Evolutionary conservation across 129 eudicot genomes (phyloP), one percentile per base, ranked within the genome.

Genomic region (Apium graveolens): DNA sequence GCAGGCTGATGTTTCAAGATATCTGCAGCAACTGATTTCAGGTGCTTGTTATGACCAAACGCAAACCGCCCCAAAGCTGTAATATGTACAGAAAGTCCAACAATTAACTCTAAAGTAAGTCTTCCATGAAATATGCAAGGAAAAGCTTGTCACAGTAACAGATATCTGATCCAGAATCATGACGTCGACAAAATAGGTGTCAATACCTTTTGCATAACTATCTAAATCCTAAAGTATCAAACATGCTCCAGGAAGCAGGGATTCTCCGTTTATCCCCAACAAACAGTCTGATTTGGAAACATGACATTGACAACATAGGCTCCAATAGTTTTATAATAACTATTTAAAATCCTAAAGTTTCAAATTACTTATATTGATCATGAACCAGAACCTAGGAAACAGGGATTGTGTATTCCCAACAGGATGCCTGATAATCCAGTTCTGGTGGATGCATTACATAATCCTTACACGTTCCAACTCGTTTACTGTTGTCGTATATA

Each of bases 51-150:
- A 86, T 95, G 97, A 78, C 96, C 96, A 82, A 92, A 92, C 8
- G 99, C 96, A 86, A 95, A 95, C 35, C 99, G 96, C 11, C 96
- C 85, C 76, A 95, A 80, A 84, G 99, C 99, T 95, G 98, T 81
- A 82, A 57, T 57, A 57, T 53, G 66, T 18, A 95, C 2, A 24
- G 2, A 5, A 49, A 18, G 60, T 21, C 2, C 31, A n/a, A n/a
- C 27, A n/a, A 57, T 24, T 57, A 57, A 57, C 5, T 57, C 16
- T 57, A 57, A 57, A 57, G 11, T n/a, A 57, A 57, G 66, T 57
- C 66, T 8, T 57, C 66, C 32, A 10, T 1, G 29, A 57, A 2
- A 9, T 26, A n/a, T 57, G 32, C 66, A 57, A n/a, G 12, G 66
- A n/a, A 24, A 55, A 6, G 63, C 26, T 20, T 55, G 65, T 29